phyloP scores from a whole-genome alignment of 331 rosid species.

The Malus hybrid region DNA sequence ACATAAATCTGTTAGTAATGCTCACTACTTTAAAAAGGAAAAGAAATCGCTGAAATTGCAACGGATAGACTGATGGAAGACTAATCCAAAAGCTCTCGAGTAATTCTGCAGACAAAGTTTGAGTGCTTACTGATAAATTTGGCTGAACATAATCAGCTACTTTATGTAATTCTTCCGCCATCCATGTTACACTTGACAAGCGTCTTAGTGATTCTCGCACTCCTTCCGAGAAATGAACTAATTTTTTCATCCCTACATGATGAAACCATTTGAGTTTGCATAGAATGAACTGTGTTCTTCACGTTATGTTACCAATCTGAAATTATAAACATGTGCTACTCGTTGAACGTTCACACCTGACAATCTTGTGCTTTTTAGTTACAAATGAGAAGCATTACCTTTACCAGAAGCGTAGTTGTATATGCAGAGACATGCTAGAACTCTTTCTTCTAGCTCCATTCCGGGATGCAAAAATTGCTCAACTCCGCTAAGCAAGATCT shows the following conservation, averaged over 20 bases:
- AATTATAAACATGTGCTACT: background rate
- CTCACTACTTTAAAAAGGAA: background rate
- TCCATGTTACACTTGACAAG: slow-evolving; percentile 65
- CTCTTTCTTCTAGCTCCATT: slow-evolving; percentile 64
- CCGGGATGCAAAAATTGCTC: slow-evolving; percentile 77
- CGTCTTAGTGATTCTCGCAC: slow-evolving; percentile 70
- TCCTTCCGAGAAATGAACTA: slow-evolving; percentile 69
- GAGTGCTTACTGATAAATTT: slow-evolving; percentile 57
- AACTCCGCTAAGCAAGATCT: slow-evolving; percentile 53
- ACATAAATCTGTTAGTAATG: background rate
- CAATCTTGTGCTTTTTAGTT: background rate
- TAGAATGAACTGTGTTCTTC: background rate
- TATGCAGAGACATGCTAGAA: slow-evolving; percentile 71
- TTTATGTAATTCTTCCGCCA: slow-evolving; percentile 77
- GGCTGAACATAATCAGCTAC: slow-evolving; percentile 61
- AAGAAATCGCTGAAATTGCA: no score
- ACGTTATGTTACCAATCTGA: background rate
- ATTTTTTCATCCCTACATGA: slow-evolving; percentile 59
- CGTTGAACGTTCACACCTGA: background rate
- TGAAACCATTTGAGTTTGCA: background rate
- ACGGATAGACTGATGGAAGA: background rate
- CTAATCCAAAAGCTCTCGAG: background rate
- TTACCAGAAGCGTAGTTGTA: slow-evolving; percentile 70
- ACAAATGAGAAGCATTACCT: slow-evolving; percentile 32
- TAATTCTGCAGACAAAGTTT: slow-evolving; percentile 7